Percentiles rank a stretch among this genome's conserved stretches.
Conservation (phyloP, 1,284 basidiomycete species). For the Moesziomyces sp. region DNA sequence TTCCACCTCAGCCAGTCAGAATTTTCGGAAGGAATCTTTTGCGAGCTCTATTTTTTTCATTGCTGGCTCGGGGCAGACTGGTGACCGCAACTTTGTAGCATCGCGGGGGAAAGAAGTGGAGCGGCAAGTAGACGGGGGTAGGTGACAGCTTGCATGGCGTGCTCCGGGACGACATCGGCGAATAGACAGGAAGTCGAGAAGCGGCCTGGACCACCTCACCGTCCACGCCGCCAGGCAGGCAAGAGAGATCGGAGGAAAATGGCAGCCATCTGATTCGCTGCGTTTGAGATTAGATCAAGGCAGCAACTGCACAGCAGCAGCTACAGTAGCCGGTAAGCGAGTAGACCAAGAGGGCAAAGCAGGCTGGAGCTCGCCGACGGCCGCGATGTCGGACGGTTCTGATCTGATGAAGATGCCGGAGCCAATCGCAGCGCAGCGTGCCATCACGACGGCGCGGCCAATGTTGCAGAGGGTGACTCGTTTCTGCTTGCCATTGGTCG, state of each 20-base stretch:
- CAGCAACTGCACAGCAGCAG: not conserved
- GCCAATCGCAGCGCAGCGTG: slow-evolving; percentile 17
- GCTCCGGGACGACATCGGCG: too few relatives aligned
- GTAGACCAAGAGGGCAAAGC: too few relatives aligned
- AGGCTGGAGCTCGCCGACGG: too few relatives aligned
- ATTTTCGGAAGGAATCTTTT: not conserved
- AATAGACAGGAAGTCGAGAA: too few relatives aligned
- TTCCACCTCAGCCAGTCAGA: not conserved
- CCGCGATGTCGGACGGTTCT: not conserved
- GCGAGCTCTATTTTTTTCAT: not conserved
- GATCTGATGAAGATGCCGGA: slow-evolving; percentile 1
- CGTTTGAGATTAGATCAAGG: slow-evolving; percentile 22
- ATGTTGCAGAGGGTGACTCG: slow-evolving; percentile 8
- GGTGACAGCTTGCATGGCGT: too few relatives aligned
- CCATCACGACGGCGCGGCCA: too few relatives aligned
- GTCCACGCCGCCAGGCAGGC: not conserved
- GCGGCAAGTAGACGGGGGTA: too few relatives aligned
- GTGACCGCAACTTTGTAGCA: too few relatives aligned
- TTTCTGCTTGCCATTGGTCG: slow-evolving; percentile 15
- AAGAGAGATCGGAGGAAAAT: slow-evolving; percentile 3
- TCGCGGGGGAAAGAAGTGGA: too few relatives aligned
- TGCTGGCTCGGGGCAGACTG: too few relatives aligned
- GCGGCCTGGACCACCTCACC: too few relatives aligned
- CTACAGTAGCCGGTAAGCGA: too few relatives aligned
- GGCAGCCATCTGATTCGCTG: slow-evolving; percentile 22